Base-by-base conservation (phyloP, 495 filamentous ascomycete species). In the Pseudotulostoma volvatum region DNA sequence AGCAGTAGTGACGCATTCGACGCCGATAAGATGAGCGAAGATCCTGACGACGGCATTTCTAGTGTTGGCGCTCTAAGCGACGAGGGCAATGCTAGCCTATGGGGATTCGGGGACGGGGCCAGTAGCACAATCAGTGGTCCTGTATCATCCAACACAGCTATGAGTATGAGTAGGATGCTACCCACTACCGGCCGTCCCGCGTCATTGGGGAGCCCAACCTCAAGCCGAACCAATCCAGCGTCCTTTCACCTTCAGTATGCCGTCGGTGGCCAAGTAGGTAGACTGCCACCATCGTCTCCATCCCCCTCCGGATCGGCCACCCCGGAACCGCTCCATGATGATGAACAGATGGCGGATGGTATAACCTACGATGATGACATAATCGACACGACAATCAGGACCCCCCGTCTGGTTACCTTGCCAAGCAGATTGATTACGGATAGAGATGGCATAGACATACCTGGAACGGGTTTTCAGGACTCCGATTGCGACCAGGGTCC, bases 51-150 rank as follows among this genome's bases (percentile, higher is more conserved):
- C 36, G 73, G 68, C 3, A 68, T 66, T 18, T 67, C 62, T 34
- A 75, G 67, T 46, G 70, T 79, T 14, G 76, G 82, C 42, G 79
- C 76, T 44, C 73, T 86, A 64, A 84, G 79, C 42, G 85, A 93
- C 44, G 82, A 87, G 46, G 73, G 71, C 3, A 64, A 70, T 40
- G 81, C 75, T 0, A 79, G 73, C 47, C 60, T 93, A 18, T 85
- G 92, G 7, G 86, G 74, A 0, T 92, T 92, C 42, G 86, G 86
- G 36, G 86, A 93, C 51, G 84, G 83, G 5, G 84, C 85, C 9
- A 77, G 77, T 39, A 87, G 77, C 48, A 85, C 79, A 0, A 69
- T 81, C 37, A 76, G 71, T 39, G 81, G 79, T 4, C 79, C 79
- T n/a, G 77, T 71, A 14, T 84, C 23, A 28, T 28, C 65, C n/a